Conservation (phyloP, 2,329 filamentous ascomycete genomes). For the Stagonosporopsis cucurbitacearum region DNA sequence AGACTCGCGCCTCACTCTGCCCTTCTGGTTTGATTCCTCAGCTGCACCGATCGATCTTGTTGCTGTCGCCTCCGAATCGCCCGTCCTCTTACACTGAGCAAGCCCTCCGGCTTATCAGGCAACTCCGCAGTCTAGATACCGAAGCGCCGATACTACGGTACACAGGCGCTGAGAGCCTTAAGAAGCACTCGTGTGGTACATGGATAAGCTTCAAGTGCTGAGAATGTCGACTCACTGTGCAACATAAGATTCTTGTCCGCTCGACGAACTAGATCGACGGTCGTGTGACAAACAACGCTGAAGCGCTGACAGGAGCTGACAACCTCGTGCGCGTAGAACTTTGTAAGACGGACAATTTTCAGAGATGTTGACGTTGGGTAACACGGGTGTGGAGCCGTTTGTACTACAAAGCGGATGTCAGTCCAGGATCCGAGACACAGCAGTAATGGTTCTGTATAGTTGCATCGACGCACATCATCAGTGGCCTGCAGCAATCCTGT, state of each 20-base stretch:
- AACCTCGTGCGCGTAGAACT: background rate
- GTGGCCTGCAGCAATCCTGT: slow-evolving; percentile 1
- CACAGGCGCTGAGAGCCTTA: slow-evolving; percentile 12
- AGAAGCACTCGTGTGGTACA: slow-evolving; percentile 1
- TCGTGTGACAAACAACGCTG: background rate
- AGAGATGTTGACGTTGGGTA: background rate
- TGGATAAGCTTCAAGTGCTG: background rate
- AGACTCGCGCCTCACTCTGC: slow-evolving; percentile 1
- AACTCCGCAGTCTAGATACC: slow-evolving; percentile 4
- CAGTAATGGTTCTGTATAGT: background rate
- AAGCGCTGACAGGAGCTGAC: slow-evolving; percentile 7
- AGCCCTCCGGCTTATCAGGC: slow-evolving; percentile 1
- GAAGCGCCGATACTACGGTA: slow-evolving; percentile 13
- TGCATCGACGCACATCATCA: background rate
- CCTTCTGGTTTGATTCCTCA: background rate
- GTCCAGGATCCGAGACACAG: background rate
- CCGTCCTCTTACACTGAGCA: background rate
- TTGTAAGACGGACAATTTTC: slow-evolving; percentile 1
- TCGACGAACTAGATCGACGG: slow-evolving; percentile 1
- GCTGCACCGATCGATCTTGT: background rate
- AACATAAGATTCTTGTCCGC: slow-evolving; percentile 1
- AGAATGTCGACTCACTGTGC: slow-evolving; percentile 1
- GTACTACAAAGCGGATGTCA: slow-evolving; percentile 5
- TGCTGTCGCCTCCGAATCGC: background rate
- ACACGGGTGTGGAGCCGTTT: slow-evolving; percentile 13